These are phyloP conservation scores for Vaccinium macrocarpon DNA, from an alignment of 148 eudicot species.

Conservation along the genomic window DNA sequence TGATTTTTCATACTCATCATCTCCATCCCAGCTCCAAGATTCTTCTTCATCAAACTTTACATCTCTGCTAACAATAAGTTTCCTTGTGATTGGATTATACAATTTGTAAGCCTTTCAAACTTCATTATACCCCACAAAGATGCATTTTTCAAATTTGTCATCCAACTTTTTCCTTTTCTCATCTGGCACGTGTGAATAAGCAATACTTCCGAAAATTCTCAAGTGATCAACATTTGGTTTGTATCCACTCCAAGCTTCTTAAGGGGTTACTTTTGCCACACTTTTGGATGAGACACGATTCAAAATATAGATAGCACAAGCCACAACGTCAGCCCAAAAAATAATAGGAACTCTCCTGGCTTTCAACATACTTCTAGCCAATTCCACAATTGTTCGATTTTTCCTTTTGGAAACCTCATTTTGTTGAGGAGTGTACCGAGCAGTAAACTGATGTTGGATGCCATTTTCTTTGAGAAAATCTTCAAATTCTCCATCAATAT, in stretches of 20 bases:
- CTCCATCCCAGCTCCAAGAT: no score
- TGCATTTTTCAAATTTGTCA: not conserved
- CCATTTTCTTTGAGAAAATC: not conserved
- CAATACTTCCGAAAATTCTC: not conserved
- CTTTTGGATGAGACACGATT: no score
- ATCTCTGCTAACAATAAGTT: no score
- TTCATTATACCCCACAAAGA: not conserved
- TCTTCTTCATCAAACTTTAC: no score
- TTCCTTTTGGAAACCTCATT: not conserved
- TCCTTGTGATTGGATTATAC: no score
- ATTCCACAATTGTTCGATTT: not conserved
- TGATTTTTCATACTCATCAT: no score
- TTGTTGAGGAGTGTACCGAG: not conserved
- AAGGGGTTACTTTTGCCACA: no score
- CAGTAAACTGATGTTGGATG: not conserved
- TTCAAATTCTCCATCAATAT: not conserved
- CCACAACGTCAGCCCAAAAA: no score
- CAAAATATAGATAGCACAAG: no score
- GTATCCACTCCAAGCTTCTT: not conserved
- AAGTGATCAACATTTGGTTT: not conserved
- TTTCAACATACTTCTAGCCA: no score
- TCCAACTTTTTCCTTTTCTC: not conserved
- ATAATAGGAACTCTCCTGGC: no score
- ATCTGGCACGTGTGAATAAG: not conserved
- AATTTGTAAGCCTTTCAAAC: not conserved